Evolutionary conservation across 306 rosid species (phyloP), one percentile per base, ranked within the genome.

Genomic region (Cucumis cinereus): DNA sequence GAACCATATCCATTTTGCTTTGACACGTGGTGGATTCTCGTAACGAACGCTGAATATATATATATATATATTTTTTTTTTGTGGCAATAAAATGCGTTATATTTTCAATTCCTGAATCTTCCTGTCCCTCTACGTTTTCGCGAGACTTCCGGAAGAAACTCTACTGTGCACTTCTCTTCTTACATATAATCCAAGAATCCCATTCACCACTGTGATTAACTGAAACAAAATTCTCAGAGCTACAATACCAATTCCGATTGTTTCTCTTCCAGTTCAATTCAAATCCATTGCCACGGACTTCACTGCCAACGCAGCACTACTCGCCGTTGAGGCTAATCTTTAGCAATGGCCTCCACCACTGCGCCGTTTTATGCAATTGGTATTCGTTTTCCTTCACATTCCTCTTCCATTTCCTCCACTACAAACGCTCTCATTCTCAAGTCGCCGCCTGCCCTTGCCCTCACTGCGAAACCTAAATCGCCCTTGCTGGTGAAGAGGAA

Each of bases 261-360:
- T 16, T 9, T n/a, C 71, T 19, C 49, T 19, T 63, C 49, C 71
- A n/a, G 16, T 63, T 35, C 71, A 49, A 5, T 49, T 49, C 54
- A 35, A 49, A 5, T 49, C 15, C n/a, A 35, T 73, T 55, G 13
- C 41, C 22, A 49, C 59, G 8, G 60, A 19, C 23, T 45, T 12
- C 17, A 5, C 16, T 5, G 1, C 5, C 17, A 45, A 45, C 52
- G n/a, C 52, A 45, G 4, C 52, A 12, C 35, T 8, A 1, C 75
- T 45, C 36, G 40, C 8, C 35, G 55, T 30, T 9, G 58, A 69
- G 20, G 9, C 70, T 78, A 52, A 24, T 38, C 6, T 64, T 36
- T 53, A 77, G 15, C 11, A 54, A 94, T 94, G 98, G 85, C 87
- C 36, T 88, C 87, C 16, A 24, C 87, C 47, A 77, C 83, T 64